Base-by-base conservation (phyloP, 2,329 filamentous ascomycete genomes). In the Byssothecium circinans region DNA sequence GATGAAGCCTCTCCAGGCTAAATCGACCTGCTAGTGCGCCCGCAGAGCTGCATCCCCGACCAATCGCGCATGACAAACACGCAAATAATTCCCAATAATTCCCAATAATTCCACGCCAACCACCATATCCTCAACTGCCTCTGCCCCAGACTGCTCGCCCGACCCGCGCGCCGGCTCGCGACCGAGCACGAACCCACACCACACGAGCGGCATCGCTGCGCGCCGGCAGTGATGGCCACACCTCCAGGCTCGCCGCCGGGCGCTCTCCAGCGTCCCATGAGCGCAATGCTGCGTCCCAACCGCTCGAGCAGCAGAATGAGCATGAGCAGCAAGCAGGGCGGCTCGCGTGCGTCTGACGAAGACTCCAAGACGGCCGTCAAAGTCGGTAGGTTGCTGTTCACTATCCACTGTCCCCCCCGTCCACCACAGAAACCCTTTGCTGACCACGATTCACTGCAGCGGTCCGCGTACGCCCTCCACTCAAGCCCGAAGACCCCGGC, bases 291-390 rank as follows among this genome's bases (percentile, higher is more conserved):
- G 64, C 85, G 87, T 63, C 81, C 88, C 37, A 80, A 87, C 35
- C 81, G 89, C 69, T 94, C 89, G 69, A 88, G 80, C 60, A 95
- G 90, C 74, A 88, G 91, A 60, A 78, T 95, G 80, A 95, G 90
- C 75, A 87, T 87, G 77, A 86, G 81, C 63, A 88, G 88, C 75
- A 92, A 88, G 72, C 76, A 80, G 43, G 85, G 84, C 43, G 85
- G 29, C 64, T 95, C 89, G 74, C 83, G 89, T 66, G 86, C 87
- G 19, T 95, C 91, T 0, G 91, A 96, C 64, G 91, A 96, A 61
- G 91, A 96, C 70, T 81, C 81, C 54, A 91, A 88, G 70, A 96
- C 91, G 6, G 89, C 91, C 20, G 91, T 96, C 74, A 94, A 89
- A 92, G 91, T 96, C 69, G 91, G 91, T 96, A 82, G 63, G 91